A percentile compares a stretch with the other conserved stretches of the same genome.
Evolutionary conservation across 495 filamentous ascomycete genomes (phyloP).

Genomic region (Wilcoxina mikolae): DNA sequence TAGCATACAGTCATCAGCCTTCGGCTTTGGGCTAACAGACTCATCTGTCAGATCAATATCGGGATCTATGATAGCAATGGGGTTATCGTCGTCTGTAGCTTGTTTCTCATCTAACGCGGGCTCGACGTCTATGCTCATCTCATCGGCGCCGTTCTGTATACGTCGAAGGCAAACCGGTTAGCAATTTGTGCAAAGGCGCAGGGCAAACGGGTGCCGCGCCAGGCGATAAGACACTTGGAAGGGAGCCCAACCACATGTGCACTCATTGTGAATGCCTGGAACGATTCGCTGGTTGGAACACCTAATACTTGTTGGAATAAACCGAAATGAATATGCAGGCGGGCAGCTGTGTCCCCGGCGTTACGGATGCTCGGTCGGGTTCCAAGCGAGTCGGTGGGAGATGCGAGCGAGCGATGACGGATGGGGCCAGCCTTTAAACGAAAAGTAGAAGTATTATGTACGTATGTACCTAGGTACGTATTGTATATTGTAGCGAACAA

Average conservation of each 20-base stretch:
- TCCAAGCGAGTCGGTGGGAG: neutral
- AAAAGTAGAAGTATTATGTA: neutral
- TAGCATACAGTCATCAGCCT: slow-evolving; percentile 59
- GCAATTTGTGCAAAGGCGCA: too few relatives aligned
- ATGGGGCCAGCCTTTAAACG: neutral
- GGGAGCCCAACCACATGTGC: too few relatives aligned
- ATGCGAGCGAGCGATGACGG: neutral
- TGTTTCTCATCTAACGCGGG: neutral
- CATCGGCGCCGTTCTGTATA: neutral
- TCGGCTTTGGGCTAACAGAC: slow-evolving; percentile 33
- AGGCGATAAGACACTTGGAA: too few relatives aligned
- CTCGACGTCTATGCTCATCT: slow-evolving; percentile 2
- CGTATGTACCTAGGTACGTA: too few relatives aligned
- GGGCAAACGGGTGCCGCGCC: too few relatives aligned
- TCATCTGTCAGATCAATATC: slow-evolving; percentile 34
- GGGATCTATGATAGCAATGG: slow-evolving; percentile 4
- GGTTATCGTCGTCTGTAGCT: neutral
- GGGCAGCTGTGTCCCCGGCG: too few relatives aligned
- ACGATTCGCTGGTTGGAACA: neutral
- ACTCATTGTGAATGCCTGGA: too few relatives aligned
- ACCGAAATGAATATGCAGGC: too few relatives aligned
- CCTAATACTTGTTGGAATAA: neutral
- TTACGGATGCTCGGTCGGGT: neutral
- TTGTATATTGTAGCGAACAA: too few relatives aligned
- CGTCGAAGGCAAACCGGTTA: neutral